Percentiles rank a stretch among this genome's conserved stretches.
Evolutionary conservation across 2,329 filamentous ascomycete species (phyloP).

Genomic region (Cladosporium sp.): DNA sequence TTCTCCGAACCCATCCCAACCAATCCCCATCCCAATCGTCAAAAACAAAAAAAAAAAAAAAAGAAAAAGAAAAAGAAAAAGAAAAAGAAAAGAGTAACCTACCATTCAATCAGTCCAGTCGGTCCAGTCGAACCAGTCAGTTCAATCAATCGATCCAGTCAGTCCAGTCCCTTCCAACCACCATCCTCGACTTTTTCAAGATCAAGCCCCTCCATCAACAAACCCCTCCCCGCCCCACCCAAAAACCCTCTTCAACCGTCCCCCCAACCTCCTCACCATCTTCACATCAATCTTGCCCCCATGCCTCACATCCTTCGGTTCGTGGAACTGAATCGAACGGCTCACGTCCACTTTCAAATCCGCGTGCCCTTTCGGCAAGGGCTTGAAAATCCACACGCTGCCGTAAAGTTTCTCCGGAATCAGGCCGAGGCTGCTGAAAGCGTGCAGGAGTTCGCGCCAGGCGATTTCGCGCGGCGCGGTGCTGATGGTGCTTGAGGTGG

Average conservation of each 20-base stretch:
- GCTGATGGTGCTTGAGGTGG: conserved; percentile 29
- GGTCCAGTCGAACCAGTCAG: too few relatives aligned
- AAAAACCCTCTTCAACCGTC: conserved; percentile 42
- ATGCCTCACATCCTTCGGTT: conserved; percentile 49
- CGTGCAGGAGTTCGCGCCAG: conserved; percentile 53
- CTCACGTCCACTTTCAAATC: conserved; percentile 36
- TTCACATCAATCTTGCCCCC: conserved; percentile 47
- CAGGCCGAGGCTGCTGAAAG: conserved; percentile 50
- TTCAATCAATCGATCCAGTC: too few relatives aligned
- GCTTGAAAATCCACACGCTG: conserved; percentile 58
- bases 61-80: too few relatives aligned
- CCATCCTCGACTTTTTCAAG: too few relatives aligned
- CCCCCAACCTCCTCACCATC: conserved; percentile 44
- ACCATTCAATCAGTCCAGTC: too few relatives aligned
- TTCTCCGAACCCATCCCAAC: too few relatives aligned
- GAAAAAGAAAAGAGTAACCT: too few relatives aligned
- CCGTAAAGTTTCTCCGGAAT: conserved; percentile 54
- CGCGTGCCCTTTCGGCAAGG: conserved; percentile 18
- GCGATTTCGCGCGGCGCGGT: conserved; percentile 46
- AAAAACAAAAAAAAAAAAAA: too few relatives aligned
- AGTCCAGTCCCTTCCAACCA: too few relatives aligned
- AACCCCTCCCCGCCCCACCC: conserved; percentile 23
- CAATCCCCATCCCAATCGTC: too few relatives aligned
- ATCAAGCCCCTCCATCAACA: too few relatives aligned
- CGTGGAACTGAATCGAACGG: conserved; percentile 56